phyloP scores from a whole-genome alignment of 768 basidiomycete genomes.

The Boletus rubroflammeus region DNA sequence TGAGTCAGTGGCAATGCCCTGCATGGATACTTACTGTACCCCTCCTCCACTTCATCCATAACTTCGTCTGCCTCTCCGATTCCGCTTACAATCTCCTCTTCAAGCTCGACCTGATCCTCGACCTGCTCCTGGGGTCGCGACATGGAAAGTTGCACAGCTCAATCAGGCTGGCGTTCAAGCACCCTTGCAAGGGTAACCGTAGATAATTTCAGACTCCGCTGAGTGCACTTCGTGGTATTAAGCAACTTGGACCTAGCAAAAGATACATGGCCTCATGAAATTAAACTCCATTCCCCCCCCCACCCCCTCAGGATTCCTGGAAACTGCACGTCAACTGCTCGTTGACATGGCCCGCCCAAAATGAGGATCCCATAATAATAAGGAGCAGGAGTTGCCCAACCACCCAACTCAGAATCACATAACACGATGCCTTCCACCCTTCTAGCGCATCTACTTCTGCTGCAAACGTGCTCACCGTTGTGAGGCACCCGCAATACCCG shows the following conservation, averaged over 20 bases:
- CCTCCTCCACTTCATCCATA: conserved; percentile 68
- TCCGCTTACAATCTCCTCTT: conserved; percentile 60
- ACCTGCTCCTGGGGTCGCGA: conserved; percentile 40
- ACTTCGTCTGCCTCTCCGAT: conserved; percentile 66
- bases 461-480: conserved; percentile 91
- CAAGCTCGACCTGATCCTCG: conserved; percentile 48
- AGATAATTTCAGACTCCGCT: conserved; percentile 30
- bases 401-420: conserved; percentile 66
- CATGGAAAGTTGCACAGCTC: conserved; percentile 30
- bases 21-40: conserved; percentile 66
- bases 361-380: conserved; percentile 66
- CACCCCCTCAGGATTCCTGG: conserved; percentile 5
- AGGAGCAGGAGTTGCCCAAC: conserved; percentile 67
- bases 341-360: conserved; percentile 46
- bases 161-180: conserved; percentile 22
- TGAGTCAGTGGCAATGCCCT: conserved; percentile 4
- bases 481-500: conserved; percentile 94
- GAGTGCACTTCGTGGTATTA: background rate
- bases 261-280: background rate
- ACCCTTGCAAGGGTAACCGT: conserved; percentile 19
- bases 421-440: conserved; percentile 58
- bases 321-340: conserved; percentile 52
- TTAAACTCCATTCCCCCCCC: background rate
- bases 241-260: background rate
- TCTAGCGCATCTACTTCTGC: conserved; percentile 67